Evolutionary conservation across 2,329 filamentous ascomycete genomes (phyloP).

Genomic region (Dothiorella sarmentorum): DNA sequence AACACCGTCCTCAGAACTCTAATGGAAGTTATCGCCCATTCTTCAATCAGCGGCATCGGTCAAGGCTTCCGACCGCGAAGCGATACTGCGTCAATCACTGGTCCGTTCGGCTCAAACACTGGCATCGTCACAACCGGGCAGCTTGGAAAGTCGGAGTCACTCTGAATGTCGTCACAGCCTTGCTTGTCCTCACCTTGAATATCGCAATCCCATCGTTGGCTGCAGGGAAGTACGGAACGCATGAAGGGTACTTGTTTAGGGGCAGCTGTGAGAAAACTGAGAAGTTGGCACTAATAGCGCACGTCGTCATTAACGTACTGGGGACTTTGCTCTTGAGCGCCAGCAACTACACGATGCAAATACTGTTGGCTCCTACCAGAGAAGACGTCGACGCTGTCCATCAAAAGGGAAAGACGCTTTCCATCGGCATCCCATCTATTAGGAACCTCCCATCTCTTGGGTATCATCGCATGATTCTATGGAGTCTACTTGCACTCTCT

Average conservation of each 20-base stretch:
- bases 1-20: too few relatives aligned
- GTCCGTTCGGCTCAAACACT: too few relatives aligned
- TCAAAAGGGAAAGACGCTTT: conserved; percentile 20
- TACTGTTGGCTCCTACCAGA: conserved; percentile 48
- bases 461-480: not conserved
- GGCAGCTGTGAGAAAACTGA: not conserved
- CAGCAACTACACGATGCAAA: conserved; percentile 51
- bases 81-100: too few relatives aligned
- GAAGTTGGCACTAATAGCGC: conserved; percentile 23
- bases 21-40: too few relatives aligned
- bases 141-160: conserved; percentile 53
- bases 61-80: too few relatives aligned
- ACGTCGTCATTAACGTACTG: conserved; percentile 47
- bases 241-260: not conserved
- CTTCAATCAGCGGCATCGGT: too few relatives aligned
- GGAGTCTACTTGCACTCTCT: not conserved
- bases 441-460: not conserved
- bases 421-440: not conserved
- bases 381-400: conserved; percentile 49
- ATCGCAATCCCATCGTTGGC: not conserved
- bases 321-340: conserved; percentile 43
- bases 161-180: conserved; percentile 54
- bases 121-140: too few relatives aligned
- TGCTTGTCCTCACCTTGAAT: conserved; percentile 50
- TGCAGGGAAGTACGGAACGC: not conserved